Evolutionary conservation across 225 moss, liverwort and hornwort genomes (phyloP).

Genomic region (Physcomitrium patens): DNA sequence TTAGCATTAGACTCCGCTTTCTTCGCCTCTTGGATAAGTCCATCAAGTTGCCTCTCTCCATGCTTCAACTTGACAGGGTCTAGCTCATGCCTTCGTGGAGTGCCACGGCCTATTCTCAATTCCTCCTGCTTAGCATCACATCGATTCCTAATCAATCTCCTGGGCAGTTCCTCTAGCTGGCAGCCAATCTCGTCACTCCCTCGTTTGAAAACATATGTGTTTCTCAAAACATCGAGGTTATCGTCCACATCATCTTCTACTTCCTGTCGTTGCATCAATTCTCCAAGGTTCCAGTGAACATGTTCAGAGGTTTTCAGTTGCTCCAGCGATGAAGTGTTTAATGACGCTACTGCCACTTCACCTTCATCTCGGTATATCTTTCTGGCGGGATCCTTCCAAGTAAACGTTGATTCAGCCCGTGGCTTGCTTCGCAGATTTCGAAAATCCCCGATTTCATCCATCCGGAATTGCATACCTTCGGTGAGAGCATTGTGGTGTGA

Average conservation of each 20-base stretch:
- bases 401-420: slow-evolving; percentile 7
- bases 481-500: slow-evolving; percentile 26
- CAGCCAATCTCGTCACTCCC: slow-evolving; percentile 20
- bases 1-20: slow-evolving; percentile 23
- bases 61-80: slow-evolving; percentile 11
- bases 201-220: slow-evolving; percentile 13
- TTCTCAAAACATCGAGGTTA: slow-evolving; percentile 30
- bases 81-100: slow-evolving; percentile 27
- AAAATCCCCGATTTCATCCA: slow-evolving; percentile 23
- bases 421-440: slow-evolving; percentile 27
- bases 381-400: slow-evolving; percentile 14
- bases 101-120: slow-evolving; percentile 16
- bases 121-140: slow-evolving; percentile 18
- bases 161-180: slow-evolving; percentile 34
- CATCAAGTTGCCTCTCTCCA: slow-evolving; percentile 18
- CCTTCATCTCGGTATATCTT: slow-evolving; percentile 22
- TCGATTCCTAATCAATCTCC: slow-evolving; percentile 22
- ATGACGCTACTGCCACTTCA: slow-evolving; percentile 25
- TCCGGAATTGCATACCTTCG: slow-evolving; percentile 33
- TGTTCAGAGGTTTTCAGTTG: slow-evolving; percentile 32
- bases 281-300: slow-evolving; percentile 47
- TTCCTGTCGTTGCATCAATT: slow-evolving; percentile 48
- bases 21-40: slow-evolving; percentile 6
- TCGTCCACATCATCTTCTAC: slow-evolving; percentile 35
- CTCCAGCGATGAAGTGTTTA: slow-evolving; percentile 25